Base-by-base conservation (phyloP, 78 protist genomes). In the Dictyostelium purpureum region DNA sequence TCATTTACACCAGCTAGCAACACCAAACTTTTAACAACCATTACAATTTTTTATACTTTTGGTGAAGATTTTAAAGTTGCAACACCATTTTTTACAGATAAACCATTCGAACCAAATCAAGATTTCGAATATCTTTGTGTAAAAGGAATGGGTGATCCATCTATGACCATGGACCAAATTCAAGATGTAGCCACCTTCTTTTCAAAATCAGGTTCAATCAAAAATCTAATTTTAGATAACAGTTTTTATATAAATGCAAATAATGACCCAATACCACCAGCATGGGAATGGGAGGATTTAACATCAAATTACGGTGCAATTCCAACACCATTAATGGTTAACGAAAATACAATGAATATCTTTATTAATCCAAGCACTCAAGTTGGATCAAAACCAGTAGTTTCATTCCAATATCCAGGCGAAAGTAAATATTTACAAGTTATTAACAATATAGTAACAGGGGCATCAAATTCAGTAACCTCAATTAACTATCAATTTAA, bases 101-200 rank as follows among this genome's bases (percentile, higher is more conserved):
- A 35, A 56, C 74, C 70, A 56, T 71, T 19, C 38, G 31, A 70
- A n/a, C 38, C 49, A 7, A 65, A 45, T 19, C 24, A 57, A 19
- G 67, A 75, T 31, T 52, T 82, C 7, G 47, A 82, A 9, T 51
- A 40, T 9, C 35, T 82, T 18, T 82, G 90, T 70, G 73, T 82
- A 0, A 52, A 52, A 38, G 90, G 90, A 38, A 77, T 52, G 35
- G 90, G 90, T 56, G 90, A 82, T 43, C 90, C 90, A n/a, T 82
- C 90, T 14, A 56, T 82, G 21, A 52, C 79, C 37, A 38, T 40
- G 9, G 26, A 47, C 6, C 18, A n/a, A 6, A n/a, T 82, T 14
- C 14, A 26, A 28, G 33, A 71, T 1, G 79, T 80, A 9, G 70
- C 80, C 0, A 33, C 35, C 11, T 67, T 42, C 56, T 82, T 82